Conservation (phyloP, 495 filamentous ascomycete species). For the Penicillium subrubescens region DNA sequence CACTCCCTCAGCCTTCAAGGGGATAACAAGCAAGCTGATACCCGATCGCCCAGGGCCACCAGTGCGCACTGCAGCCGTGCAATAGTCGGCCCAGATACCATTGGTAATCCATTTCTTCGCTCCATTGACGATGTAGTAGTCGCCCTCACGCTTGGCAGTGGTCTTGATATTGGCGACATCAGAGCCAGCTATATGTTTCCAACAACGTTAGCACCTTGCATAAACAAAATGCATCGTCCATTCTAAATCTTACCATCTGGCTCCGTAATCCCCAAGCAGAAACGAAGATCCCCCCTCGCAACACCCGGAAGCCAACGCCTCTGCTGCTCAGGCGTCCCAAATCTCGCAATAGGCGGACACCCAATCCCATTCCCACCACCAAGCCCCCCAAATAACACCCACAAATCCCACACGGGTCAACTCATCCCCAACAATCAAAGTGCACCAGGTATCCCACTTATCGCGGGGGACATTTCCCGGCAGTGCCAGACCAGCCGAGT, state of each 20-base stretch:
- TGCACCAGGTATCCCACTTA: conserved; percentile 55
- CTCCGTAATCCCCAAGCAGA: conserved; percentile 60
- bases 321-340: conserved; percentile 53
- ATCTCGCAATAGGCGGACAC: conserved; percentile 55
- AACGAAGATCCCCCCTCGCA: conserved; percentile 48
- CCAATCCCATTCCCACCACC: conserved; percentile 57
- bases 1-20: conserved; percentile 48
- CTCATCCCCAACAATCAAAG: conserved; percentile 50
- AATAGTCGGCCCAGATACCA: conserved; percentile 55
- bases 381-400: conserved; percentile 51
- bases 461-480: conserved; percentile 44
- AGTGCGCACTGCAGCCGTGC: conserved; percentile 57
- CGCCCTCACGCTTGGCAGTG: conserved; percentile 46
- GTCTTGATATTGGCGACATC: conserved; percentile 58
- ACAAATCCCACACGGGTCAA: conserved; percentile 46
- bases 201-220: not conserved
- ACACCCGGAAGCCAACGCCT: conserved; percentile 51
- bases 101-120: conserved; percentile 63
- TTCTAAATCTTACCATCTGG: conserved; percentile 43
- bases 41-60: conserved; percentile 50
- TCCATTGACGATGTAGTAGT: conserved; percentile 56
- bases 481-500: conserved; percentile 34
- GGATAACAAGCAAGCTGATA: conserved; percentile 55
- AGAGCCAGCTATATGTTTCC: conserved; percentile 41
- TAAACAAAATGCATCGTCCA: not conserved